Base-by-base conservation (phyloP, 2,329 filamentous ascomycete species). In the Phoma herbarum region DNA sequence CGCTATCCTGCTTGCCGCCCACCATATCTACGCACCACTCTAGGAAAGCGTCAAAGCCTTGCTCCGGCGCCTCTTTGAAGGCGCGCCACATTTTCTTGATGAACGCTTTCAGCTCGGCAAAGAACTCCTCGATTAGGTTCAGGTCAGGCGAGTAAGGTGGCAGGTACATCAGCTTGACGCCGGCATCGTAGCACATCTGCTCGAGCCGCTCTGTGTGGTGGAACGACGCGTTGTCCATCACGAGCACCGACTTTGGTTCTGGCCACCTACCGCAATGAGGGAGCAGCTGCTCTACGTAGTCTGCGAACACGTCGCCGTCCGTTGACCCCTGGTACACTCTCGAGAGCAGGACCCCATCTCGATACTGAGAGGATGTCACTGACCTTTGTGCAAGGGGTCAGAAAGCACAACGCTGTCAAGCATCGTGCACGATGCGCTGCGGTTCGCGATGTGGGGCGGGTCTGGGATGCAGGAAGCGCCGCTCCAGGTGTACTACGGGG, bases 71-170 rank as follows among this genome's bases (percentile, higher is more conserved):
- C 35, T 58, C 47, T 45, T 58, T 42, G 28, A 37, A 65, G 26
- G 51, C 61, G 35, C 69, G 48, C 59, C 65, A 66, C 54, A 48
- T 43, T 28, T 45, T 41, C 50, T 69, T 73, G 31, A 78, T 73
- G 48, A 70, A 76, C 25, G 61, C 62, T 51, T 79, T 78, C 8
- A 78, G 60, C 57, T 75, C 70, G 7, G 67, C 55, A 67, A 79
- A 79, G 50, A 75, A 73, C 62, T 77, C 72, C 62, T 78, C 68
- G 59, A 79, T 76, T 22, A 68, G 74, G 61, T 78, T 78, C 2
- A 78, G 62, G 57, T 78, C 70, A 20, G 72, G 74, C 28, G 70
- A 78, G 61, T 78, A 78, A 7, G 66, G 73, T 20, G 75, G 69
- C 42, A 79, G 54, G 61, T 72, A 77, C 31, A 72, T 35, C n/a